Percentiles rank a stretch among this genome's conserved stretches.
These are phyloP conservation scores for Leccinum broughii DNA, from an alignment of 768 basidiomycete genomes.

Conservation along the genomic window DNA sequence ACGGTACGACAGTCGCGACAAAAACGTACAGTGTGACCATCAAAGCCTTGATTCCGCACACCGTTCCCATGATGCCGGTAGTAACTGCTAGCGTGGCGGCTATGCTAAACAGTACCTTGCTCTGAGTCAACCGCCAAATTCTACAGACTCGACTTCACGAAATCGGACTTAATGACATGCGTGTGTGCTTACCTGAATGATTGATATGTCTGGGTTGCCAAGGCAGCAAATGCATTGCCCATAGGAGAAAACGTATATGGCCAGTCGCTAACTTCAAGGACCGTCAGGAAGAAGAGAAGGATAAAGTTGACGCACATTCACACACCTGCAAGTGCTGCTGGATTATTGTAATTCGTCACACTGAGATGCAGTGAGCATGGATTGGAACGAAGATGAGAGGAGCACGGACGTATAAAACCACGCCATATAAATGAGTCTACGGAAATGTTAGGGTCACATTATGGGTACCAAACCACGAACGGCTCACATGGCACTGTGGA, in stretches of 20 bases:
- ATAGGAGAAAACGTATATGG: conserved; percentile 52
- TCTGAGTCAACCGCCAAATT: conserved; percentile 14
- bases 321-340: background rate
- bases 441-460: background rate
- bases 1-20: background rate
- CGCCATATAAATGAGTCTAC: conserved; percentile 21
- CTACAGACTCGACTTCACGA: conserved; percentile 5
- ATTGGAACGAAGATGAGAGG: no score
- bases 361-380: background rate
- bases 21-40: background rate
- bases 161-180: background rate
- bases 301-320: background rate
- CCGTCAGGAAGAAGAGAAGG: background rate
- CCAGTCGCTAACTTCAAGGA: conserved; percentile 42
- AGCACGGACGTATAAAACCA: conserved; percentile 17
- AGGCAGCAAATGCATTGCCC: conserved; percentile 46
- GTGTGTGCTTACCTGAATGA: conserved; percentile 39
- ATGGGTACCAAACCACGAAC: background rate
- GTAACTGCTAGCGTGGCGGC: background rate
- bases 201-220: conserved; percentile 51
- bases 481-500: conserved; percentile 19
- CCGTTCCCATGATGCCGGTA: background rate
- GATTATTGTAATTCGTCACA: background rate
- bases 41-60: background rate
- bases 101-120: background rate